Evolutionary conservation across 1,139 yeast genomes (phyloP), one percentile per base, ranked within the genome.

Genomic region (Saccharomyces hybrid): DNA sequence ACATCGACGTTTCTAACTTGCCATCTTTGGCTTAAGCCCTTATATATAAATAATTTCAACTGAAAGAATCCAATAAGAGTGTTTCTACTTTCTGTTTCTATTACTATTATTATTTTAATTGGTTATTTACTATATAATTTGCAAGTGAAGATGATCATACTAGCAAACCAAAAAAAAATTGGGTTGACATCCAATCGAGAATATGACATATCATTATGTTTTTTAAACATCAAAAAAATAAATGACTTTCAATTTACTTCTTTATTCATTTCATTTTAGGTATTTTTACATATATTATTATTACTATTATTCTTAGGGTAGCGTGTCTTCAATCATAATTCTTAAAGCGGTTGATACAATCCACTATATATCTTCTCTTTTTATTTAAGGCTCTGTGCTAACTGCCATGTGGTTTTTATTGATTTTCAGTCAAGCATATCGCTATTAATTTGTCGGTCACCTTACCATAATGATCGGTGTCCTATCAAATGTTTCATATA

Each of bases 1-100:
- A 74, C 61, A 72, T 75, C 65, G 76, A 78, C 73, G 84, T 81
- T 71, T 75, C 76, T 29, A 80, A 81, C 78, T 81, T 82, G 80
- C 87, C 88, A 71, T 78, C 86, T 68, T 65, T 68, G 63, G 69
- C 70, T 59, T 68, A 67, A 64, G 12, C 48, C 44, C 19, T 38
- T 38, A 38, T 38, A 38, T 38, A 38, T 38, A 19, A 38, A 38
- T 38, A 38, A 38, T 19, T 38, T 24, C 44, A 38, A 38, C 44
- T 38, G 44, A 38, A 38, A 38, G 44, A 19, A 38, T 38, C 44
- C 44, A 38, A 38, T 38, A 38, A 38, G 24, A 38, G 44, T 38
- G 44, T 38, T 32, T 38, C 44, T 38, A 38, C 24, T 38, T 38
- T 38, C 44, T 38, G 44, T 38, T 38, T 38, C 44, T 38, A 38